phyloP scores from a whole-genome alignment of 225 moss, liverwort and hornwort genomes.

The Antitrichia curtipendula region DNA sequence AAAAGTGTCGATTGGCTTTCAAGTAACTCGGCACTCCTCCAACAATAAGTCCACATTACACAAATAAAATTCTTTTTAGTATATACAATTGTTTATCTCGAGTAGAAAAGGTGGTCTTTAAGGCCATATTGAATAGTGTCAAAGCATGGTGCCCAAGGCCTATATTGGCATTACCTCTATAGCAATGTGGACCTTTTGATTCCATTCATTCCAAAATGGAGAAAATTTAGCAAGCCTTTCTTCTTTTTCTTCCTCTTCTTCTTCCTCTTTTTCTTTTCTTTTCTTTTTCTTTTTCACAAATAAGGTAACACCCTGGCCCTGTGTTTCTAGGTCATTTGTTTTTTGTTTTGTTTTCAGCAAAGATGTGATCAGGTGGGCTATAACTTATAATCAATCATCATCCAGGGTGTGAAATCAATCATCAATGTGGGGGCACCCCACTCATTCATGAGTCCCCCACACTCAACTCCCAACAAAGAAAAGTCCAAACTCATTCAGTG shows the following conservation, averaged over 20 bases:
- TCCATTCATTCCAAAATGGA: background rate
- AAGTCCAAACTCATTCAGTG: background rate
- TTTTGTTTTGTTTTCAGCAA: background rate
- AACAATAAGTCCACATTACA: too few species aligned
- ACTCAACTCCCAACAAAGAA: background rate
- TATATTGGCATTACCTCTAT: too few species aligned
- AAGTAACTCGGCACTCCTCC: too few species aligned
- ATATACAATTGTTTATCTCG: too few species aligned
- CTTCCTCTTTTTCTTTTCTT: background rate
- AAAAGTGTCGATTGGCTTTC: too few species aligned
- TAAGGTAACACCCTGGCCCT: background rate
- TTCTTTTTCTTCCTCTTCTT: too few species aligned
- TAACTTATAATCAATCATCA: background rate
- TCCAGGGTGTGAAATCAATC: background rate
- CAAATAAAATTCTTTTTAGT: too few species aligned
- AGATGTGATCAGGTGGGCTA: background rate
- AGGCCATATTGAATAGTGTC: background rate
- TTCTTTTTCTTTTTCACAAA: too few species aligned
- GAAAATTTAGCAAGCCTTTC: background rate
- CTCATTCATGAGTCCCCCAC: background rate
- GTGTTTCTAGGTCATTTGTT: background rate
- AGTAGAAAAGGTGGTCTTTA: too few species aligned
- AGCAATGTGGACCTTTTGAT: background rate
- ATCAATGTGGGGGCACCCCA: too few species aligned
- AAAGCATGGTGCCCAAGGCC: background rate